Evolutionary conservation across 2,329 filamentous ascomycete genomes (phyloP).

Genomic region (Pseudohalonectria lignicola): DNA sequence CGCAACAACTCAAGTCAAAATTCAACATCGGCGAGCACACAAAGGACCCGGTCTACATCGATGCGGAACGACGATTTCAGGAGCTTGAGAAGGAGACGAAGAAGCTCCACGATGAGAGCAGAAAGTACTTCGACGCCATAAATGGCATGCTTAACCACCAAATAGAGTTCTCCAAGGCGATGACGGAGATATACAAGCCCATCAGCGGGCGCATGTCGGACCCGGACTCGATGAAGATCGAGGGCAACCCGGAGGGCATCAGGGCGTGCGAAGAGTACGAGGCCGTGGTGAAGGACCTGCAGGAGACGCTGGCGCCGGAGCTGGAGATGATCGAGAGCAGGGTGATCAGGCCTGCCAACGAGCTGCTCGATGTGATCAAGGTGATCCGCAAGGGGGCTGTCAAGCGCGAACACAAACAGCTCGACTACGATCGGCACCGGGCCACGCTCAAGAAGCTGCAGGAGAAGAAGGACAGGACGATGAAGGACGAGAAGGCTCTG

Average conservation of each 20-base stretch:
- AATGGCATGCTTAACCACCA: slow-evolving; percentile 97
- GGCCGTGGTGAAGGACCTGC: slow-evolving; percentile 76
- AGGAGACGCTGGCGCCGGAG: slow-evolving; percentile 80
- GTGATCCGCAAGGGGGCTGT: slow-evolving; percentile 76
- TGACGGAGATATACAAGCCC: slow-evolving; percentile 94
- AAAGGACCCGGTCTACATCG: slow-evolving; percentile 89
- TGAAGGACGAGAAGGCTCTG: slow-evolving; percentile 95
- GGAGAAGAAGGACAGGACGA: slow-evolving; percentile 91
- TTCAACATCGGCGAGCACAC: slow-evolving; percentile 96
- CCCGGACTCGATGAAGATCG: slow-evolving; percentile 67
- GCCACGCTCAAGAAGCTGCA: slow-evolving; percentile 82
- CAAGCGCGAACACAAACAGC: slow-evolving; percentile 94
- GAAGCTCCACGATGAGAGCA: slow-evolving; percentile 90
- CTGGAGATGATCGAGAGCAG: slow-evolving; percentile 94
- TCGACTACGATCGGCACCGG: slow-evolving; percentile 88
- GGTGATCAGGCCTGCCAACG: slow-evolving; percentile 84
- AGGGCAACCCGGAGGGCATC: slow-evolving; percentile 90
- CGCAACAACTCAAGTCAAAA: slow-evolving; percentile 80
- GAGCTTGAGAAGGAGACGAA: slow-evolving; percentile 95
- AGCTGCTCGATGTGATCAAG: slow-evolving; percentile 91
- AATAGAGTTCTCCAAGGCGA: slow-evolving; percentile 95
- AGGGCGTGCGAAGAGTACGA: slow-evolving; percentile 95
- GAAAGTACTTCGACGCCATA: slow-evolving; percentile 96
- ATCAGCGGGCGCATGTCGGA: slow-evolving; percentile 95
- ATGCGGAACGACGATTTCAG: slow-evolving; percentile 86